Base-by-base conservation (phyloP, 1,284 basidiomycete species). In the Ceratobasidium sp. region DNA sequence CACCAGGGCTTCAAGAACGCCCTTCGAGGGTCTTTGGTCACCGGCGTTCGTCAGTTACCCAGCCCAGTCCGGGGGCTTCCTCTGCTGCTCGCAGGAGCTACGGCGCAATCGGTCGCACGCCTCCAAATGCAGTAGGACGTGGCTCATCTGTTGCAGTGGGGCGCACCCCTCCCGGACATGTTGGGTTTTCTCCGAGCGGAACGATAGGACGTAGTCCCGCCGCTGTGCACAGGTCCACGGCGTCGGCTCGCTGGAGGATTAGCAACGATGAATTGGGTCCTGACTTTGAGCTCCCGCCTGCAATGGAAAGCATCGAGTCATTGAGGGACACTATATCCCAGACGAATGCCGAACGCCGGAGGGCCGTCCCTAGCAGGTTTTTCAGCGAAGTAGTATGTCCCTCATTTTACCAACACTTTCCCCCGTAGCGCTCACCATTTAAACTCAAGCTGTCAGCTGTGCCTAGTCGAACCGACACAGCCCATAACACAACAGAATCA, bases 271-370 rank as follows among this genome's bases (percentile, higher is more conserved):
- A 72, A 46, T 56, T 72, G 31, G 68, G 68, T n/a, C 54, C 68
- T 7, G 56, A 72, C n/a, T 72, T 72, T 29, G 68, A 72, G 58
- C 58, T 72, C 16, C 68, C 68, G 4, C 68, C 68, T 48, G 68
- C 68, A 22, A 72, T 72, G 68, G 43, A 53, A 34, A 72, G 68
- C 24, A 37, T 51, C 13, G 68, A 61, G 19, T 72, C 68, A 7
- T 34, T 72, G 3, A 61, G 39, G 31, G 46, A 59, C 11, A 39
- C 24, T 14, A 14, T 46, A 14, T 46, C 31, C n/a, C 29, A 56
- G 19, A 27, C 68, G 1, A 72, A 8, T 49, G 56, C 31, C 27
- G 68, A 72, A 14, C 41, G 37, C 2, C 41, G 56, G 19, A 61
- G 68, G 46, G 68, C 68, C n/a, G 43, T 72, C 11, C 68, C 68